Percentiles rank a stretch among this genome's conserved stretches.
phyloP scores from a whole-genome alignment of 2,329 filamentous ascomycete genomes.

The Paraphaeosphaeria sporulosa region DNA sequence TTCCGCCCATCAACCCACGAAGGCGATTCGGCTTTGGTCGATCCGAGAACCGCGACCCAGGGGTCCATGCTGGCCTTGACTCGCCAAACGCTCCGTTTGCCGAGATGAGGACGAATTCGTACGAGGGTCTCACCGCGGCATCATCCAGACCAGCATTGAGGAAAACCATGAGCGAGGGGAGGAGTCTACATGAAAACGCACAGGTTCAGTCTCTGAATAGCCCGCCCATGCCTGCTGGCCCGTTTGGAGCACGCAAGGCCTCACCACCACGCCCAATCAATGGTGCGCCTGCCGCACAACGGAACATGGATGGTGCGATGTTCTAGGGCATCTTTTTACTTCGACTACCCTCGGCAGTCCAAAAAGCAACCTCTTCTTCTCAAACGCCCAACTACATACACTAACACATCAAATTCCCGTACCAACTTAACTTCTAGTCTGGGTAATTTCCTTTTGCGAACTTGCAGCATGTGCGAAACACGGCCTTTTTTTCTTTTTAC shows the following conservation, averaged over 20 bases:
- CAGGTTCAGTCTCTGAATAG: constrained; percentile 26
- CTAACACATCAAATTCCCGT: constrained; percentile 3
- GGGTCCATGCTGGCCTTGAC: constrained; percentile 45
- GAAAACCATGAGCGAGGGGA: constrained; percentile 61
- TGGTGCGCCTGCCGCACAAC: constrained; percentile 28
- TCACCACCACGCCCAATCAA: constrained; percentile 42
- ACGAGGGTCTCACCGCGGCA: constrained; percentile 50
- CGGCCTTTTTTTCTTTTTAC: constrained; percentile 27
- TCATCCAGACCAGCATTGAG: constrained; percentile 52
- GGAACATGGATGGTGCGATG: constrained; percentile 46
- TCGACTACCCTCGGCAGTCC: constrained; percentile 10
- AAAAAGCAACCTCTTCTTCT: constrained; percentile 18
- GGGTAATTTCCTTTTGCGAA: constrained; percentile 16
- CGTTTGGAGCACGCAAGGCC: constrained; percentile 35
- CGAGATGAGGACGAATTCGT: constrained; percentile 53
- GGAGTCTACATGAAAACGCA: constrained; percentile 53
- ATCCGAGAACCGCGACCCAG: constrained; percentile 50
- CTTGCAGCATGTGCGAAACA: constrained; percentile 18
- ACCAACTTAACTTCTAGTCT: constrained; percentile 19
- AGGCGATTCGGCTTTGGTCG: constrained; percentile 57
- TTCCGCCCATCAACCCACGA: constrained; percentile 68
- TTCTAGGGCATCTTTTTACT: constrained; percentile 29
- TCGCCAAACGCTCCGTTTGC: constrained; percentile 42
- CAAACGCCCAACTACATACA: constrained; percentile 18
- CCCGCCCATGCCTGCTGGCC: constrained; percentile 38